Conservation (phyloP, 768 basidiomycete species). For the Boletus rex-veris region DNA sequence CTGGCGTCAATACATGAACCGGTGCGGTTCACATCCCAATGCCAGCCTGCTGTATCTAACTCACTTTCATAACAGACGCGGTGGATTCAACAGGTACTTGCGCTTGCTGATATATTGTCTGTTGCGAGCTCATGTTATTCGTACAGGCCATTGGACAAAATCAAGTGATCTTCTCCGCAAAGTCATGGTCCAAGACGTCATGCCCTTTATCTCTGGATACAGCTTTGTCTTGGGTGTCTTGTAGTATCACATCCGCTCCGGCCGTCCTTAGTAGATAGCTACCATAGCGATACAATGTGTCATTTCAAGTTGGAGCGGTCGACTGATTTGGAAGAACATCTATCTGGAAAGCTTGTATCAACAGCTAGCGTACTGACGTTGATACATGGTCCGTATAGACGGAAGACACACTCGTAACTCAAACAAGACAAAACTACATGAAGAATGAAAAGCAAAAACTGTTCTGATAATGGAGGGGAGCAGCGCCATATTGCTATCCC, state of each 20-base stretch:
- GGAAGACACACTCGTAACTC: slow-evolving; percentile 14
- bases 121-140: slow-evolving; percentile 15
- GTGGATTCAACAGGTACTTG: slow-evolving; percentile 75
- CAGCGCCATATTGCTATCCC: slow-evolving; percentile 2
- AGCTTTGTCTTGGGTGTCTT: slow-evolving; percentile 10
- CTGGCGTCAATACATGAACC: slow-evolving; percentile 99
- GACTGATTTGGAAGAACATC: slow-evolving; percentile 14
- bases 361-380: slow-evolving; percentile 19
- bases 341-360: slow-evolving; percentile 25
- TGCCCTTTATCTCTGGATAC: slow-evolving; percentile 2
- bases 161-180: slow-evolving; percentile 54
- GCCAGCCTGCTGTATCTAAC: slow-evolving; percentile 8
- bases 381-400: slow-evolving; percentile 26
- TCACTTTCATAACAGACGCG: slow-evolving; percentile 48
- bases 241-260: not conserved
- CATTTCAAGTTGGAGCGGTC: slow-evolving; percentile 1
- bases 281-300: not conserved
- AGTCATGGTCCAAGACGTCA: slow-evolving; percentile 7
- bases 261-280: not conserved
- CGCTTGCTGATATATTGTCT: not conserved
- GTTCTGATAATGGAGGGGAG: slow-evolving; percentile 4
- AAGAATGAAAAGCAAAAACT: slow-evolving; percentile 12
- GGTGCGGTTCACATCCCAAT: slow-evolving; percentile 40
- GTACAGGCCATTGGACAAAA: slow-evolving; percentile 86
- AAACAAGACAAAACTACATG: slow-evolving; percentile 20